Evolutionary conservation across 345 rosid species (phyloP).

Genomic region (Geranium brycei): DNA sequence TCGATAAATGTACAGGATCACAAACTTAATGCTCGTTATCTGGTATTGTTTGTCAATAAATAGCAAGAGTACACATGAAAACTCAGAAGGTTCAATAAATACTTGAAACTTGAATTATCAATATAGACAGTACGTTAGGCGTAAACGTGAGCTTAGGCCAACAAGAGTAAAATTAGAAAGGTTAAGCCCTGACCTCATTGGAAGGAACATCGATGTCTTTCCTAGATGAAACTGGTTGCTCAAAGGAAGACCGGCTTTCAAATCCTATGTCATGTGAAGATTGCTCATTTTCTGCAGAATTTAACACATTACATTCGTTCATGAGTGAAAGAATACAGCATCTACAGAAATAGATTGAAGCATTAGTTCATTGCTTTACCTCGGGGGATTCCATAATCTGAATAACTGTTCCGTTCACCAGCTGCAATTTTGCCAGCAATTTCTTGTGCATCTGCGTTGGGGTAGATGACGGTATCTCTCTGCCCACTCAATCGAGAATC

Average conservation of each 20-base stretch:
- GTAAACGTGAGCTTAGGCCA: no score
- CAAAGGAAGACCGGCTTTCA: constrained; percentile 2
- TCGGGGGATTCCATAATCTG: constrained; percentile 3
- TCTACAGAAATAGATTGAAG: neutral
- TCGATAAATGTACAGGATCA: no score
- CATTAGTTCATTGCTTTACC: constrained; percentile 12
- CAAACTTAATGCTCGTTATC: no score
- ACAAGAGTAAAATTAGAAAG: no score
- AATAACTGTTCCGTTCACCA: constrained; percentile 2
- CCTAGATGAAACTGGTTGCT: constrained; percentile 8
- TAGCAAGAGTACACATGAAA: no score
- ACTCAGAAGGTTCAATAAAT: no score
- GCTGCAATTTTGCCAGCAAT: constrained; percentile 7
- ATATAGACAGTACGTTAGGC: no score
- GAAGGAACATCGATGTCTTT: constrained; percentile 5
- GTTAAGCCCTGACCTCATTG: constrained; percentile 14
- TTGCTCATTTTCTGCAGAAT: constrained; percentile 12
- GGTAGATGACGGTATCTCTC: constrained; percentile 3
- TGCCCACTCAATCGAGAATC: constrained; percentile 1
- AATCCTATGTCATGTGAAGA: constrained; percentile 3
- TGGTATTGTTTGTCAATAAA: no score
- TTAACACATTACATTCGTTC: neutral
- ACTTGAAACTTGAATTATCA: no score
- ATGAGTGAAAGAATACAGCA: neutral
- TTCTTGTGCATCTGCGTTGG: constrained; percentile 17